Base-by-base conservation (phyloP, 139 green algal genomes). In the Coccomyxa sp. region DNA sequence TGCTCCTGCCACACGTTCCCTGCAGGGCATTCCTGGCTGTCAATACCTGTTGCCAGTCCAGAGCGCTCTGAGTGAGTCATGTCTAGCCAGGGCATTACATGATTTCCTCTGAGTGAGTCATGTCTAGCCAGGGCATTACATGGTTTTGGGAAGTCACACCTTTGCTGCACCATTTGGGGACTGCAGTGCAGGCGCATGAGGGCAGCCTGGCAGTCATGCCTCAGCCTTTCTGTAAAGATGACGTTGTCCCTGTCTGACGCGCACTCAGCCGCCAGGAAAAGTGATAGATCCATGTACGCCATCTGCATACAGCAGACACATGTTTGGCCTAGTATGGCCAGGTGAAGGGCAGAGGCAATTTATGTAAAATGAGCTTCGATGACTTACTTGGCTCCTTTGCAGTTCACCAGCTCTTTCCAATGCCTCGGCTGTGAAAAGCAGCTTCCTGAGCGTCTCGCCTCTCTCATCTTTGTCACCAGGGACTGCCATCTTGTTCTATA, bases 241-340 rank as follows among this genome's bases (percentile, higher is more conserved):
- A 38, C 6, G 10, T 29, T 27, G 22, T 22, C 40, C 36, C 7
- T 12, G 22, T 71, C 69, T 38, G 10, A 37, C 16, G 16, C 34
- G 9, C 69, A 31, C 33, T 79, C 58, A 6, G 37, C n/a, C 29
- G 50, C 22, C 55, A 83, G 31, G 55, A 83, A 83, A 0, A 39
- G 55, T 8, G 55, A 39, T 22, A 83, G 73, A 18, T 83, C 73
- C 24, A 75, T 39, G 73, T 55, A 83, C 7, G 39, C 12, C 8
- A 14, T 54, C 79, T 83, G 79, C 55, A 75, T 7, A 29, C 3
- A 44, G 50, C 44, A 36, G 2, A 37, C 44, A 29, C 16, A 29
- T 58, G 44, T 58, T 29, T 29, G 16, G 44, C 12, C 33, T 34
- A 22, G 33, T 71, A 34, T 31, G 27, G 8, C 22, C 35, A 50